Conservation (phyloP, 129 eudicot species). For the Chrysanthemum makinoi region DNA sequence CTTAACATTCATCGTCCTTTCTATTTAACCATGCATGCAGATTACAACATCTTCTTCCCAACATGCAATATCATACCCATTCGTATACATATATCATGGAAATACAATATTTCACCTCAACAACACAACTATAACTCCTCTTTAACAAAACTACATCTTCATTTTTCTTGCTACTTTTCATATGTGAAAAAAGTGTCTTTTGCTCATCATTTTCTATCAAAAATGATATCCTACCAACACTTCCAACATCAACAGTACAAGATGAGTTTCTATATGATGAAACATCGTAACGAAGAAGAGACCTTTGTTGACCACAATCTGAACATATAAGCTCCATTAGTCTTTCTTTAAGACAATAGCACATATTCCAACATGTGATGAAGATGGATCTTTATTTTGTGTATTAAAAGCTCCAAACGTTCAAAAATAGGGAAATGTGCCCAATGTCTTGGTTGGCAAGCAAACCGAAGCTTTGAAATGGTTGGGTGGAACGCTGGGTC, state of each 20-base stretch:
- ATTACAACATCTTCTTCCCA: too few relatives aligned
- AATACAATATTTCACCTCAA: conserved; percentile 25
- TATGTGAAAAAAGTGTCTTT: conserved; percentile 33
- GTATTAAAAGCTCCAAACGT: too few relatives aligned
- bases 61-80: too few relatives aligned
- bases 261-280: conserved; percentile 69
- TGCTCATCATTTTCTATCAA: conserved; percentile 62
- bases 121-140: conserved; percentile 39
- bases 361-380: conserved; percentile 69
- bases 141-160: conserved; percentile 33
- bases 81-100: too few relatives aligned
- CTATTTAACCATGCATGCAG: too few relatives aligned
- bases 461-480: too few relatives aligned
- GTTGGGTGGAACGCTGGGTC: too few relatives aligned
- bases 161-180: conserved; percentile 29
- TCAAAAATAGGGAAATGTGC: too few relatives aligned
- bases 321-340: conserved; percentile 70
- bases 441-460: too few relatives aligned
- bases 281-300: conserved; percentile 82
- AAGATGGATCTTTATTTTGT: conserved; percentile 21
- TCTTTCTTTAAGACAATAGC: conserved; percentile 76
- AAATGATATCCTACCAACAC: conserved; percentile 79
- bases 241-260: conserved; percentile 61
- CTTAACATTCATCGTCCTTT: too few relatives aligned
- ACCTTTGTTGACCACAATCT: conserved; percentile 88